Evolutionary conservation across 139 green algal species (phyloP).

Genomic region (Trebouxia sp.): DNA sequence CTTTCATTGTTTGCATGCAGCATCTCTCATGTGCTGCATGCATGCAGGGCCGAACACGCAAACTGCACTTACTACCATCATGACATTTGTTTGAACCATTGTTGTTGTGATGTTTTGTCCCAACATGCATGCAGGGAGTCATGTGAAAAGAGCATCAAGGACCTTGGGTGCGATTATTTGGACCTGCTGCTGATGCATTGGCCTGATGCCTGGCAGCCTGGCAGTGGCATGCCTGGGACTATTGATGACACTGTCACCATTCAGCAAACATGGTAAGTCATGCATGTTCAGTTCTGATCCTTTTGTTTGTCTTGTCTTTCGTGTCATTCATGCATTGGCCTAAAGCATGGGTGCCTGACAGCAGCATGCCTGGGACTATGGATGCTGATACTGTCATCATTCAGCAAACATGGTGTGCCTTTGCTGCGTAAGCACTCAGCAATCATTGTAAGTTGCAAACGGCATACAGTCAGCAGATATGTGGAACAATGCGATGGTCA

Average conservation of each 20-base stretch:
- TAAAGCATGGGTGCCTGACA: no score
- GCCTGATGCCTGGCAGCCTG: slow-evolving; percentile 71
- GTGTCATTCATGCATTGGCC: background rate
- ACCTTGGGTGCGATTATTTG: slow-evolving; percentile 78
- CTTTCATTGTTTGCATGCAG: no score
- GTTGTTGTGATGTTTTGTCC: no score
- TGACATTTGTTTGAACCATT: no score
- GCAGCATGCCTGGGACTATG: no score
- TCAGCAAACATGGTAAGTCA: slow-evolving; percentile 58
- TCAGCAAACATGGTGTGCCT: background rate
- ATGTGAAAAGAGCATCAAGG: slow-evolving; percentile 56
- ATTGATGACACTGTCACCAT: slow-evolving; percentile 49
- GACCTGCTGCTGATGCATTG: slow-evolving; percentile 87
- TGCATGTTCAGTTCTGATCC: background rate
- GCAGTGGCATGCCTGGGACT: slow-evolving; percentile 37
- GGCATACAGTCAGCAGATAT: background rate
- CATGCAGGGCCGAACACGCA: no score
- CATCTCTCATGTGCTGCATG: no score
- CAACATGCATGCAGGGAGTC: slow-evolving; percentile 56
- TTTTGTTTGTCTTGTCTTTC: background rate
- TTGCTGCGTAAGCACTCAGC: background rate
- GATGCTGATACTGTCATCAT: background rate
- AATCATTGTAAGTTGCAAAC: background rate
- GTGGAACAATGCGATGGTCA: no score
- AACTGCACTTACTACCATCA: no score